Base-by-base conservation (phyloP, 352 stramenopile species). In the Pythium phragmitis region DNA sequence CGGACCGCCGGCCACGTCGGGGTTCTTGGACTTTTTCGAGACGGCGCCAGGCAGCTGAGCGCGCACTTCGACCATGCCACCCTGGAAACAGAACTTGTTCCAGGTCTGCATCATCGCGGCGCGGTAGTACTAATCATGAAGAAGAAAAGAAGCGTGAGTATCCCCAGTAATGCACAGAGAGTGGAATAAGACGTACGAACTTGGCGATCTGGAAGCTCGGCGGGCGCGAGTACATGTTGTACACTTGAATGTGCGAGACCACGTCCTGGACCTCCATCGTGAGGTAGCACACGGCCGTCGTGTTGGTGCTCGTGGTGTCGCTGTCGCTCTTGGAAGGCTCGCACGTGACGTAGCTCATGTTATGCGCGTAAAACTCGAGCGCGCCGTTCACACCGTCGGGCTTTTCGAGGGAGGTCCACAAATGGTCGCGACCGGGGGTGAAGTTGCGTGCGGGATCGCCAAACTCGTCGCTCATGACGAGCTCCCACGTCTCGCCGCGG, bases 11-110 rank as follows among this genome's bases (percentile, higher is more conserved):
- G 34, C 50, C 14, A 74, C 7, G 56, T 79, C 66, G 8, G 72
- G 72, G 51, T 79, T 79, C 9, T 51, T 50, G 0, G 72, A 73
- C n/a, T 77, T 76, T 49, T 80, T 78, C 45, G 75, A 69, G 1
- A 77, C 63, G 28, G 88, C 82, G 8, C 87, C 91, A 1, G 91
- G 91, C 16, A 98, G 74, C 56, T 92, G 84, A 2, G 91, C 82
- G 55, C 80, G 63, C 21, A 98, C 85, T 73, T 98, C 93, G 8
- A 99, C 63, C 68, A 98, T 96, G 16, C 92, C 94, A 42, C 94
- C 92, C 33, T 94, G 95, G 70, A 97, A 98, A 73, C 92, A 98
- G 63, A 98, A 98, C 75, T 98, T 98, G 80, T 98, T 95, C 94
- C 94, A 98, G 16, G 71, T 79, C 68, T 97, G 91, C 12, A 98